Conservation (phyloP, 2,329 filamentous ascomycete genomes). For the Didymellaceae sp. region DNA sequence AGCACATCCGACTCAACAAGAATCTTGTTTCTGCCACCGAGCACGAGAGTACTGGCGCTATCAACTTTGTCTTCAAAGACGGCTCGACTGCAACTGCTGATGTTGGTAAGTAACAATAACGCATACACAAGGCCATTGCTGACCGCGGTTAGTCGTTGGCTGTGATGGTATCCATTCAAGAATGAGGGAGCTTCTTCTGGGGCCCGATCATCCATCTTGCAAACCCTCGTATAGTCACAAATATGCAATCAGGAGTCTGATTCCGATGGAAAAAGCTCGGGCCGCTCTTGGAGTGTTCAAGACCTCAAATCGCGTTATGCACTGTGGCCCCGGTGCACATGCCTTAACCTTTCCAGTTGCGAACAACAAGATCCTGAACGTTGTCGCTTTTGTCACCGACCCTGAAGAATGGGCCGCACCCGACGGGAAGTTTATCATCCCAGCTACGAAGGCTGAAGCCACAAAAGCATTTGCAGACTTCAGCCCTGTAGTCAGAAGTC, state of each 20-base stretch:
- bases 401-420: conserved; percentile 15
- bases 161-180: conserved; percentile 55
- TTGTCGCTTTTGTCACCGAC: conserved; percentile 23
- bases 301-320: conserved; percentile 24
- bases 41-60: conserved; percentile 18
- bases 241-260: conserved; percentile 26
- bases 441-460: conserved; percentile 15
- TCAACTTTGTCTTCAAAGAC: conserved; percentile 39
- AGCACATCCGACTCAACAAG: conserved; percentile 14
- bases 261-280: conserved; percentile 45
- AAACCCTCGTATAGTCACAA: conserved; percentile 24
- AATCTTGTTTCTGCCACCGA: conserved; percentile 8
- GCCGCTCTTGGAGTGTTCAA: conserved; percentile 37
- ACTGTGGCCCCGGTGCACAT: conserved; percentile 24
- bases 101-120: conserved; percentile 8
- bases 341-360: conserved; percentile 23
- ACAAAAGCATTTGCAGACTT: conserved; percentile 13
- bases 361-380: conserved; percentile 19
- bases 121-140: background rate
- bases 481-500: conserved; percentile 6
- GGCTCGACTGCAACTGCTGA: conserved; percentile 35
- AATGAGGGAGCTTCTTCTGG: conserved; percentile 12
- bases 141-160: conserved; percentile 46
- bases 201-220: conserved; percentile 8
- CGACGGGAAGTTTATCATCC: conserved; percentile 7